Conservation (phyloP, 306 rosid genomes). For the Ziziphus jujuba region DNA sequence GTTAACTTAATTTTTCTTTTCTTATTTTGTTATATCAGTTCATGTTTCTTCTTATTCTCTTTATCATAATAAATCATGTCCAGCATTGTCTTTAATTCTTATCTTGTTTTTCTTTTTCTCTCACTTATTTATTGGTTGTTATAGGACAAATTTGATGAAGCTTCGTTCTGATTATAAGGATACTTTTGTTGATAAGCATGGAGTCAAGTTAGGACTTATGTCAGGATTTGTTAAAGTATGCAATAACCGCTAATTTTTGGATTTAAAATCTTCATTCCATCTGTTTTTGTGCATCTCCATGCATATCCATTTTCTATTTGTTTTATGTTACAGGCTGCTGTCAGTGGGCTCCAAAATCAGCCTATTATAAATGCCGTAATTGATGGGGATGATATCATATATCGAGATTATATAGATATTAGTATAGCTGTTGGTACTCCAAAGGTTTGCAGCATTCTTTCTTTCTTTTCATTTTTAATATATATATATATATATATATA, state of each 20-base stretch:
- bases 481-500: no score
- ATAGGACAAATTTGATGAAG: constrained; percentile 87
- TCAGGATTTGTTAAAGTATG: constrained; percentile 79
- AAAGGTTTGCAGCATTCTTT: constrained; percentile 46
- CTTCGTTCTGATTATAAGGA: constrained; percentile 89
- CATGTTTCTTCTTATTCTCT: neutral
- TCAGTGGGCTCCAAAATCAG: constrained; percentile 76
- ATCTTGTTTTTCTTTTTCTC: constrained; percentile 20
- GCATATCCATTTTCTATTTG: constrained; percentile 16
- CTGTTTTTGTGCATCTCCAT: neutral
- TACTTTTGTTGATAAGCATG: constrained; percentile 81
- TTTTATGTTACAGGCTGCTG: constrained; percentile 62
- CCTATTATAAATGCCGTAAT: constrained; percentile 82
- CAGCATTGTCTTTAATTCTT: neutral
- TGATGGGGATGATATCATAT: constrained; percentile 84
- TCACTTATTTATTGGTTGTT: constrained; percentile 37
- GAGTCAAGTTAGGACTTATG: constrained; percentile 86
- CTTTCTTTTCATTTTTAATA: neutral
- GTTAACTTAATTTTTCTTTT: constrained; percentile 13
- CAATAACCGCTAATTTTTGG: constrained; percentile 15
- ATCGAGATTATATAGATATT: constrained; percentile 76
- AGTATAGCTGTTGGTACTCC: constrained; percentile 85
- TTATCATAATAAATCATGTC: neutral
- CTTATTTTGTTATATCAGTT: neutral
- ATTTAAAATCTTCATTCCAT: constrained; percentile 2